Evolutionary conservation across 148 eudicot genomes (phyloP).

Genomic region (Diospyros kaki): DNA sequence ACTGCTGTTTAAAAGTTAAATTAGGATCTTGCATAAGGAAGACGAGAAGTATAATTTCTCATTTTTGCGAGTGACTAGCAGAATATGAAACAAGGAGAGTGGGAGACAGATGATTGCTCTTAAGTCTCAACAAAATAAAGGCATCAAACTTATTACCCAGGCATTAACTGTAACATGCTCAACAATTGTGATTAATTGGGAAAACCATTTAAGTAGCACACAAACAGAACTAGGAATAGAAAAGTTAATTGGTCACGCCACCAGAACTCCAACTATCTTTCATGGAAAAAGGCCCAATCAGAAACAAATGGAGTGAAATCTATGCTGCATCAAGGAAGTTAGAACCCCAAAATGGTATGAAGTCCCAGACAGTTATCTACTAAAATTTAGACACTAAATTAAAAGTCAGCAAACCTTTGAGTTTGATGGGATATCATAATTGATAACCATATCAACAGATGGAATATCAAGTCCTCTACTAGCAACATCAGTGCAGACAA

Average conservation of each 20-base stretch:
- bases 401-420: conserved; percentile 48
- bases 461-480: conserved; percentile 96
- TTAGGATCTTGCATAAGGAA: neutral
- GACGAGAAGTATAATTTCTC: neutral
- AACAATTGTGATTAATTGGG: no score
- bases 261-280: no score
- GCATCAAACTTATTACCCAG: no score
- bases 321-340: no score
- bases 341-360: neutral
- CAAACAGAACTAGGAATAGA: no score
- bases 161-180: no score
- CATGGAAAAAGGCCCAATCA: no score
- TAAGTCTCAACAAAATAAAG: no score
- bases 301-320: no score
- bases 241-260: no score
- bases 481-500: conserved; percentile 83
- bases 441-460: conserved; percentile 83
- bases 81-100: neutral
- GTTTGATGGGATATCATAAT: conserved; percentile 78
- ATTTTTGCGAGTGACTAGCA: neutral
- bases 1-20: neutral
- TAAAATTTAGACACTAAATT: neutral
- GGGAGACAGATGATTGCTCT: no score
- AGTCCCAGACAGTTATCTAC: neutral
- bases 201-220: no score